Conservation (phyloP, 306 rosid genomes). For the Rosa rugosa region DNA sequence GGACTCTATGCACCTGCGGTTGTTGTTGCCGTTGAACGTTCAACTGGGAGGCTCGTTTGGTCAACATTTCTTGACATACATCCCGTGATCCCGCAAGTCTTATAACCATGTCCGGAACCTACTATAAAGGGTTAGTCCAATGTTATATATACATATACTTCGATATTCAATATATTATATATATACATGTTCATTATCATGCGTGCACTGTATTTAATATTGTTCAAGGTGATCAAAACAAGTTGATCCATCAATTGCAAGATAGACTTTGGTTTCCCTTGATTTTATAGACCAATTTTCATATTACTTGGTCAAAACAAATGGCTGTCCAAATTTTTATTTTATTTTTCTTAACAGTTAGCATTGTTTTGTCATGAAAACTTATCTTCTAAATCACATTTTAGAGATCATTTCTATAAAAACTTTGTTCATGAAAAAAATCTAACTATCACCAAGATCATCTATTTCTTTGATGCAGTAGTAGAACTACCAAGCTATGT, state of each 20-base stretch:
- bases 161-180: too few species aligned
- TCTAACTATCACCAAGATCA: not conserved
- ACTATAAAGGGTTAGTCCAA: slow-evolving; percentile 44
- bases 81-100: slow-evolving; percentile 20
- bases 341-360: too few species aligned
- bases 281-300: not conserved
- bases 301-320: not conserved
- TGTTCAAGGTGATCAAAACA: too few species aligned
- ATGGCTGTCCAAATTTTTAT: not conserved
- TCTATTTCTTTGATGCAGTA: too few species aligned
- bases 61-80: slow-evolving; percentile 34
- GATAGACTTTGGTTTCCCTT: too few species aligned
- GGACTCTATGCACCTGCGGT: slow-evolving; percentile 56
- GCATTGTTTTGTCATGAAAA: not conserved
- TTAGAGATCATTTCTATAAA: not conserved
- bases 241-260: too few species aligned
- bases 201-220: too few species aligned
- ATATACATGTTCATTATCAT: too few species aligned
- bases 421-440: not conserved
- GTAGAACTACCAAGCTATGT: not conserved
- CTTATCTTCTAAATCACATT: not conserved
- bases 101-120: slow-evolving; percentile 67
- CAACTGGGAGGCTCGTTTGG: slow-evolving; percentile 46
- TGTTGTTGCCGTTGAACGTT: slow-evolving; percentile 42
- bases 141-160: too few species aligned